Evolutionary conservation across 805 yeast species (phyloP).

Genomic region (Zygosaccharomyces lentus): DNA sequence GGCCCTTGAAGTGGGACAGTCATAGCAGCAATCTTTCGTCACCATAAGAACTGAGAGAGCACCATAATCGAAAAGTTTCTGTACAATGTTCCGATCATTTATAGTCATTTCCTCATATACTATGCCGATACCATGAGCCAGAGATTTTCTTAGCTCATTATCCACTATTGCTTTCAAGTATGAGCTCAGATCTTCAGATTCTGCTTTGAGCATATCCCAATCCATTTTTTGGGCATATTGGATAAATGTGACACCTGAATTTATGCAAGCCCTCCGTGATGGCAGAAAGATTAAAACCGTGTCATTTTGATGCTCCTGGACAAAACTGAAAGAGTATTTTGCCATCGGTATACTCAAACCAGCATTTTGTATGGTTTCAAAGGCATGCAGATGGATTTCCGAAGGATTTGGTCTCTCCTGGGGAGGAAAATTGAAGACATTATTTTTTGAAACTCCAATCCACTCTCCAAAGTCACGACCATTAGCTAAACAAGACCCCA

Average conservation of each 20-base stretch:
- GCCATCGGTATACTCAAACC: constrained; percentile 45
- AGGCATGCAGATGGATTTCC: constrained; percentile 52
- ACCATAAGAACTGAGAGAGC: constrained; percentile 56
- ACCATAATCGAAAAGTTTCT: constrained; percentile 47
- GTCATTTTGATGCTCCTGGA: constrained; percentile 33
- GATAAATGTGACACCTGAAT: constrained; percentile 45
- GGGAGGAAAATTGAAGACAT: constrained; percentile 68
- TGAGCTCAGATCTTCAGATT: constrained; percentile 35
- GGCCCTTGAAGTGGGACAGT: constrained; percentile 47
- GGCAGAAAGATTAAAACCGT: constrained; percentile 55
- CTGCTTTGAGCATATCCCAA: constrained; percentile 35
- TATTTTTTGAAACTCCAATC: constrained; percentile 65
- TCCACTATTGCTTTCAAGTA: constrained; percentile 47
- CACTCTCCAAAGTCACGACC: constrained; percentile 80
- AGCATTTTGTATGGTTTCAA: constrained; percentile 38
- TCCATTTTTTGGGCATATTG: constrained; percentile 38
- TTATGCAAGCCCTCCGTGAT: constrained; percentile 49
- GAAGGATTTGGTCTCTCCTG: constrained; percentile 53
- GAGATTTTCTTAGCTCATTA: constrained; percentile 38
- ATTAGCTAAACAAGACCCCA: constrained; percentile 66
- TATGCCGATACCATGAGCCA: constrained; percentile 61
- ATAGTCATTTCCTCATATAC: constrained; percentile 53
- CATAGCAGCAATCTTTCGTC: constrained; percentile 51
- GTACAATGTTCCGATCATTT: constrained; percentile 52
- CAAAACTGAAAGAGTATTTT: constrained; percentile 44